A percentile compares a stretch with the other conserved stretches of the same genome.
Evolutionary conservation across 495 filamentous ascomycete species (phyloP).

Genomic region (Hyphodiscus hymeniophilus): DNA sequence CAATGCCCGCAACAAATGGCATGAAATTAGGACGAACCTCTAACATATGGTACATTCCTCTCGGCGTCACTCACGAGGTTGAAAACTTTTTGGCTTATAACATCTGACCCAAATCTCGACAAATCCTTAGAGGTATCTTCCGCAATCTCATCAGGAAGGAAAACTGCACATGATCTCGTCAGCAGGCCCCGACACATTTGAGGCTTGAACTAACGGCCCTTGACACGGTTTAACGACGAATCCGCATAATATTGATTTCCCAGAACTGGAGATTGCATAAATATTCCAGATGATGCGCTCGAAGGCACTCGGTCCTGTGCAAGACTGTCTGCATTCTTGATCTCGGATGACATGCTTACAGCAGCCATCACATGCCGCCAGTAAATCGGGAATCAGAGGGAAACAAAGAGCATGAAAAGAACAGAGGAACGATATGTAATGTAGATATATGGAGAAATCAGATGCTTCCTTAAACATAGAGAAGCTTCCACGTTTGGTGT

Average conservation of each 20-base stretch:
- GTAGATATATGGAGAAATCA: too few relatives aligned
- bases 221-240: conserved; percentile 31
- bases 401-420: too few relatives aligned
- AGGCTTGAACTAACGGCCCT: conserved; percentile 26
- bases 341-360: too few relatives aligned
- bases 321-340: not conserved
- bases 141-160: conserved; percentile 31
- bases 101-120: conserved; percentile 34
- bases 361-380: too few relatives aligned
- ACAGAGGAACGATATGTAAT: too few relatives aligned
- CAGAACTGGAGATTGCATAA: conserved; percentile 35
- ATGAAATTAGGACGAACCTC: conserved; percentile 19
- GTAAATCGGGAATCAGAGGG: too few relatives aligned
- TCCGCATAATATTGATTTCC: conserved; percentile 42
- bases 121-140: conserved; percentile 31
- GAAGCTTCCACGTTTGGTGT: too few relatives aligned
- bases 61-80: conserved; percentile 51
- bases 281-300: conserved; percentile 30
- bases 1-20: too few relatives aligned
- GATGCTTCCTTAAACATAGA: too few relatives aligned
- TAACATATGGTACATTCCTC: conserved; percentile 45
- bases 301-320: not conserved
- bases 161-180: conserved; percentile 27
- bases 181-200: not conserved
- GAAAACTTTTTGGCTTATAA: conserved; percentile 37